Evolutionary conservation across 1,284 basidiomycete species (phyloP).

Genomic region (Cerioporus squamosus): DNA sequence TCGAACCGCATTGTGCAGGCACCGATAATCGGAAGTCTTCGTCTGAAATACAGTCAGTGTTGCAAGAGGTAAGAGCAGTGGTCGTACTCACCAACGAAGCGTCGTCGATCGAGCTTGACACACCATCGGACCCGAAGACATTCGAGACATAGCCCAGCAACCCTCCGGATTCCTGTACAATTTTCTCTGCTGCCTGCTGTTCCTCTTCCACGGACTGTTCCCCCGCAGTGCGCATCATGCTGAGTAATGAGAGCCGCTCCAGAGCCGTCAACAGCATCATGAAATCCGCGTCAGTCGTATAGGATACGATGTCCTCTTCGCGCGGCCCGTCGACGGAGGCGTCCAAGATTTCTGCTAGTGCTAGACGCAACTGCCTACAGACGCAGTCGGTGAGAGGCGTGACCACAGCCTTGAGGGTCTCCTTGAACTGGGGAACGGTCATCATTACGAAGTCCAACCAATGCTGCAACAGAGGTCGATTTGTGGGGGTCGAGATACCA

Average conservation of each 20-base stretch:
- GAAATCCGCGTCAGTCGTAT: slow-evolving; percentile 82
- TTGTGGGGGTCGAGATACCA: slow-evolving; percentile 72
- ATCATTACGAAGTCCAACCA: slow-evolving; percentile 97
- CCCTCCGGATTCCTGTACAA: slow-evolving; percentile 58
- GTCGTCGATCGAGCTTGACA: slow-evolving; percentile 51
- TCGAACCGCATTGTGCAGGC: slow-evolving; percentile 72
- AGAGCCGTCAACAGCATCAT: slow-evolving; percentile 83
- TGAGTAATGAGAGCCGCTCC: slow-evolving; percentile 78
- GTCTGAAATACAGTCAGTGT: slow-evolving; percentile 42
- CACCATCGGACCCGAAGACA: slow-evolving; percentile 72
- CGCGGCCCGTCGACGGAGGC: slow-evolving; percentile 41
- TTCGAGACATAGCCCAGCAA: slow-evolving; percentile 83
- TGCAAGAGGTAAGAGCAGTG: neutral
- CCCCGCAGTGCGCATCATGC: slow-evolving; percentile 57
- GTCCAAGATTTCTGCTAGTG: slow-evolving; percentile 59
- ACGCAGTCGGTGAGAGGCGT: slow-evolving; percentile 83
- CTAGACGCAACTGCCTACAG: slow-evolving; percentile 71
- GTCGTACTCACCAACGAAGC: slow-evolving; percentile 55
- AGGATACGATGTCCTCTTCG: slow-evolving; percentile 45
- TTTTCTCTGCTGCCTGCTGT: slow-evolving; percentile 52
- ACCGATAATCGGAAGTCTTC: slow-evolving; percentile 70
- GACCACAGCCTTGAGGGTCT: slow-evolving; percentile 68
- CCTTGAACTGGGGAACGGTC: slow-evolving; percentile 85
- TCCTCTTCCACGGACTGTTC: slow-evolving; percentile 63
- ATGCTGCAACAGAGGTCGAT: slow-evolving; percentile 85